A percentile compares a stretch with the other conserved stretches of the same genome.
Evolutionary conservation across 305 asterid genomes (phyloP).

Genomic region (Andrographis paniculata): DNA sequence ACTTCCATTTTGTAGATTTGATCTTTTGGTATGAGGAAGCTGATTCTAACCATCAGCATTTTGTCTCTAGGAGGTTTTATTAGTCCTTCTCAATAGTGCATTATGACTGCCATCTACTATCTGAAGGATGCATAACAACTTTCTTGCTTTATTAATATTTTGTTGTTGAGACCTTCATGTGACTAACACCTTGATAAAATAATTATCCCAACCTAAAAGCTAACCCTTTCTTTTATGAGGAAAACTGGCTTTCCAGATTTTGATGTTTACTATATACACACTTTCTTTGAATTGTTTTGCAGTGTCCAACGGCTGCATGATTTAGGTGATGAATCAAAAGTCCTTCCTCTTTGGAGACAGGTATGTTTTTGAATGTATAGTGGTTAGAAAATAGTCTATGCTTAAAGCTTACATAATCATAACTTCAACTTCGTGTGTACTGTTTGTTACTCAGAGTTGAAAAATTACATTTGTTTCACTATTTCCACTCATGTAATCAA

Average conservation of each 20-base stretch:
- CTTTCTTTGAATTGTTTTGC: constrained; percentile 17
- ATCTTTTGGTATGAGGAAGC: background rate
- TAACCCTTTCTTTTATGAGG: background rate
- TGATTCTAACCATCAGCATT: background rate
- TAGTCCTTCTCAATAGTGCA: too few species aligned
- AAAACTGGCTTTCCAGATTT: background rate
- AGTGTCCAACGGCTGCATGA: constrained; percentile 81
- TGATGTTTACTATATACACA: background rate
- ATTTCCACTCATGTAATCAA: constrained; percentile 3
- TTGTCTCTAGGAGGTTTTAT: background rate
- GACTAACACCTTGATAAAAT: background rate
- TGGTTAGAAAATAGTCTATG: constrained; percentile 4
- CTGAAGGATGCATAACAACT: background rate
- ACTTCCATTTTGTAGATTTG: background rate
- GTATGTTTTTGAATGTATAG: constrained; percentile 36
- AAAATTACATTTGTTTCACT: constrained; percentile 12
- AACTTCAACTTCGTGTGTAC: constrained; percentile 15
- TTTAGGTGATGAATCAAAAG: constrained; percentile 80
- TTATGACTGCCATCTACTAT: too few species aligned
- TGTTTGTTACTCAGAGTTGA: constrained; percentile 7
- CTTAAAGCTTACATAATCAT: constrained; percentile 5
- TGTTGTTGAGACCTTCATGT: background rate
- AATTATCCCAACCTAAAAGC: background rate
- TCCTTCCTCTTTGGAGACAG: constrained; percentile 97
- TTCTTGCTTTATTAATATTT: background rate